phyloP scores from a whole-genome alignment of 176 grass and related monocot species.

The Hsuehochloa calcarea region DNA sequence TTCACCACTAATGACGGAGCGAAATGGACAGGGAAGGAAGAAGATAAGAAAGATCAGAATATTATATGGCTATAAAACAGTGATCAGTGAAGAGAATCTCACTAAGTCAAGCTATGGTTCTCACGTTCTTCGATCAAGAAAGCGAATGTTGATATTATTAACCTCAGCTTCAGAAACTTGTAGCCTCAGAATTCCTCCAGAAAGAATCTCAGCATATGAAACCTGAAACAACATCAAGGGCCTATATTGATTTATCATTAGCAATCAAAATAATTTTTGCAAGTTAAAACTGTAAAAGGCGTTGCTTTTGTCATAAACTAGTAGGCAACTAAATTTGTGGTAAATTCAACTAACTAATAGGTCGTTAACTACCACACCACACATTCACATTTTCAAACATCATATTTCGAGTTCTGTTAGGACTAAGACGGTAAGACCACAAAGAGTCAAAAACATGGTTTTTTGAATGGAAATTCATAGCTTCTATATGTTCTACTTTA shows the following conservation, averaged over 20 bases:
- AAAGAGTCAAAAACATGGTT: background rate
- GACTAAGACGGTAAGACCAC: background rate
- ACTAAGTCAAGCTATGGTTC: conserved; percentile 26
- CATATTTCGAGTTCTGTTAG: conserved; percentile 4
- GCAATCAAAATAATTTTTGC: background rate
- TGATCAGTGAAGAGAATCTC: conserved; percentile 24
- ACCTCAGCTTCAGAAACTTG: conserved; percentile 87
- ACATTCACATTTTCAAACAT: background rate
- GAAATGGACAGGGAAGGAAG: conserved; percentile 15
- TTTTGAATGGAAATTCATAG: background rate
- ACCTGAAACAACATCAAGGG: conserved; percentile 55
- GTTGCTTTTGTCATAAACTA: background rate
- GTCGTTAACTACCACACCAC: background rate
- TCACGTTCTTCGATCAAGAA: conserved; percentile 93
- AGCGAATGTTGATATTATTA: conserved; percentile 86
- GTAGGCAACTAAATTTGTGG: background rate
- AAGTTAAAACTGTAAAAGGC: background rate
- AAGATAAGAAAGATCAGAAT: conserved; percentile 44
- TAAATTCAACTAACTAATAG: background rate
- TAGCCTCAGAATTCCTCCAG: conserved; percentile 85
- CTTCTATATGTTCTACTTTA: background rate
- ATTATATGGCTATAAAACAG: conserved; percentile 2
- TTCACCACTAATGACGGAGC: conserved; percentile 58
- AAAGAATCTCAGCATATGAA: conserved; percentile 86
- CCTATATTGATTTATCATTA: conserved; percentile 31